phyloP scores from a whole-genome alignment of 352 stramenopile genomes.

The Thalassiosira hispida region DNA sequence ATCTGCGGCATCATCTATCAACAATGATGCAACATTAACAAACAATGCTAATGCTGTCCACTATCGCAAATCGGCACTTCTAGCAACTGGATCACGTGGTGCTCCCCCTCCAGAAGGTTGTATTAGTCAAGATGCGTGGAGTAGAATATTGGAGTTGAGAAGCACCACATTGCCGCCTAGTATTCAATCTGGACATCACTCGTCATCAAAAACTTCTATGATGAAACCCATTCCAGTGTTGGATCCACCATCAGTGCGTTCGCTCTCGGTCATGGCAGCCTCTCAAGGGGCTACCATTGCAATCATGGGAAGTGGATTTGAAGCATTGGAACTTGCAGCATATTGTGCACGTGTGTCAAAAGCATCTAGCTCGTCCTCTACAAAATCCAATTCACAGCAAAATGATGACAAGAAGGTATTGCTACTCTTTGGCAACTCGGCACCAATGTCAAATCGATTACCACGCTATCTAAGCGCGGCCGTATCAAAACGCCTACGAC shows the following conservation, averaged over 20 bases:
- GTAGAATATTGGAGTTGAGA: constrained; percentile 70
- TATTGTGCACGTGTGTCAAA: constrained; percentile 16
- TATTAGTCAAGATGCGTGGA: constrained; percentile 54
- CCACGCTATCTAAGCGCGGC: constrained; percentile 74
- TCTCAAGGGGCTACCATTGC: constrained; percentile 60
- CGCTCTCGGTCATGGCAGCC: constrained; percentile 47
- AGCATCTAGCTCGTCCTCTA: neutral
- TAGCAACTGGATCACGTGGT: constrained; percentile 73
- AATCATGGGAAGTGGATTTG: constrained; percentile 77
- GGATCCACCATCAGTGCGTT: constrained; percentile 53
- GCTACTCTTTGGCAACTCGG: constrained; percentile 68
- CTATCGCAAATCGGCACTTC: constrained; percentile 74
- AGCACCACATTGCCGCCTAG: constrained; percentile 46
- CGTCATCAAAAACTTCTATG: neutral
- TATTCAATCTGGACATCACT: neutral
- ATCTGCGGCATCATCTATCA: constrained; percentile 14
- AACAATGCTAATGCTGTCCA: constrained; percentile 25
- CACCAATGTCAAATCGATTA: constrained; percentile 58
- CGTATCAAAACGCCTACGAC: constrained; percentile 66
- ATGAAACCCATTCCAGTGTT: constrained; percentile 43
- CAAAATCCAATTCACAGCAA: neutral
- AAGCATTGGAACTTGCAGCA: constrained; percentile 70
- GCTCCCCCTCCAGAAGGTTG: constrained; percentile 69
- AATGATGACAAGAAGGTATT: constrained; percentile 47
- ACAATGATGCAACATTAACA: neutral